Evolutionary conservation across 2,329 filamentous ascomycete species (phyloP), one percentile per base, ranked within the genome.

Genomic region (Penicillium freii): DNA sequence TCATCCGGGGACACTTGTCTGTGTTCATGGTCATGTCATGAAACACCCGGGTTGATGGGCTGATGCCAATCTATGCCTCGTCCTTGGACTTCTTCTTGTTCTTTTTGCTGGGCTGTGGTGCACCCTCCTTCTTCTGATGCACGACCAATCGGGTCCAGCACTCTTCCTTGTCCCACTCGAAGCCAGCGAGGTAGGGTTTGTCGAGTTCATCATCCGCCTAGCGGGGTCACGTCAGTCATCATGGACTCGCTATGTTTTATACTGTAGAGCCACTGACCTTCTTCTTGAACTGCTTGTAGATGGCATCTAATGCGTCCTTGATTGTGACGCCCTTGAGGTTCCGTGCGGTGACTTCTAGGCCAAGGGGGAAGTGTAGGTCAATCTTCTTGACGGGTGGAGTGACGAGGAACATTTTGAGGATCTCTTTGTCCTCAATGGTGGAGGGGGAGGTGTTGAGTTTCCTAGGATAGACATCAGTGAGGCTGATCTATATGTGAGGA

Each of bases 281-380:
- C 86, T 97, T 97, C 85, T 95, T 96, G 83, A 91, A 96, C 68
- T 90, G 85, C 82, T 96, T 97, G 83, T 96, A 83, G 78, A 97
- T 97, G 70, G 91, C 93, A 75, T 97, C 92, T 75, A 96, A 75
- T 57, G 92, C 92, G 77, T 97, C 93, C 82, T 97, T 97, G 82
- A 97, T 93, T 56, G 93, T 97, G 66, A 97, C 92, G 56, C 93
- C 93, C 77, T 92, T 93, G 69, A 92, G 80, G 78, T 97, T 97
- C 71, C 93, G 86, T 72, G 92, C 93, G 33, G 89, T 90, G 65
- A 97, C 90, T 71, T 93, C 87, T 55, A 94, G 84, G 51, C 93
- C 93, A 52, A 95, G 81, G 17, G 91, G 90, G 82, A 96, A 96
- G 78, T 92, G 87, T 46, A 97, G 83, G 77, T 96, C 92, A 77